Evolutionary conservation across 2,329 filamentous ascomycete genomes (phyloP), one percentile per base, ranked within the genome.

Genomic region (Mycocentrospora acerina): DNA sequence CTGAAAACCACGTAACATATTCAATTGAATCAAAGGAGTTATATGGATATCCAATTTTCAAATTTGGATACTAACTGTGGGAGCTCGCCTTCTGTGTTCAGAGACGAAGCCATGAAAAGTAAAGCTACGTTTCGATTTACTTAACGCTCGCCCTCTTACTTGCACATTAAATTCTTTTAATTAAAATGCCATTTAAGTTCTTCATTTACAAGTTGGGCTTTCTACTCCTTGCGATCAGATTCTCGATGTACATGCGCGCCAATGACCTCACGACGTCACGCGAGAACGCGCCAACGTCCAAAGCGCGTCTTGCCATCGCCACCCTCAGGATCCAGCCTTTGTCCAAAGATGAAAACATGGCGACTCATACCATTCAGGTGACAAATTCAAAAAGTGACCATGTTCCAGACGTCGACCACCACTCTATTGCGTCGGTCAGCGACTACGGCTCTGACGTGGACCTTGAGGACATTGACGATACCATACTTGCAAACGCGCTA

Each of bases 361-460:
- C 48, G n/a, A 28, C 40, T 25, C 24, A 37, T n/a, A 24, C 36
- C 24, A 40, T 39, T 30, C 40, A 48, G 42, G 34, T 34, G 25
- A 46, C 42, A 15, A 41, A 42, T 15, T 12, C 37, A 24, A 37
- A 32, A 12, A 82, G 77, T 62, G 80, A 83, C 49, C 85, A 84
- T 73, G 82, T 80, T 44, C 81, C 79, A 4, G 81, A 85, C 44
- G 75, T 84, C 49, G 75, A 78, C 7, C 63, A 72, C 3, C 76
- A 79, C 47, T 53, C 50, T 15, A 17, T 51, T 19, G 26, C 46
- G 25, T 38, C 52, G n/a, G 37, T 44, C 42, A 82, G 78, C 62
- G 81, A 85, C 52, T 86, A 85, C 74, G 82, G 81, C 43, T 82
- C 79, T 2, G 82, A 85, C 42, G 77, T 84, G 49, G 74, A 77